Conservation (phyloP, 768 basidiomycete genomes). For the Boletellus ananas region DNA sequence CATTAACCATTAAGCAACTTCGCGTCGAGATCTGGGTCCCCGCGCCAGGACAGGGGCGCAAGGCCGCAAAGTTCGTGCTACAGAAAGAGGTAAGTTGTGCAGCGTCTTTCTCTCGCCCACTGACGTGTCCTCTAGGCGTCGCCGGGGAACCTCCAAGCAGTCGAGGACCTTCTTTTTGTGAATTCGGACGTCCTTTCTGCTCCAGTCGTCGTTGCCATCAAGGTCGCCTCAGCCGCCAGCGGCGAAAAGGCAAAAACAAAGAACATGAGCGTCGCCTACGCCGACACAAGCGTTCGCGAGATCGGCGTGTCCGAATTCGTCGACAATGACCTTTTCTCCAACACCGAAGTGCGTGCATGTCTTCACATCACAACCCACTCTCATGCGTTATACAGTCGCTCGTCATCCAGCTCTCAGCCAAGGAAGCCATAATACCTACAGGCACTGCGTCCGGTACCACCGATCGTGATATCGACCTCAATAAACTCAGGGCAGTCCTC, state of each 20-base stretch:
- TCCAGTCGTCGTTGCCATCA: conserved; percentile 88
- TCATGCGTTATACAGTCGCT: conserved; percentile 58
- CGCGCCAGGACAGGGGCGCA: conserved; percentile 71
- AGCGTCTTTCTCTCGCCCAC: background rate
- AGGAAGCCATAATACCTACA: conserved; percentile 83
- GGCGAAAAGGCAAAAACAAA: conserved; percentile 59
- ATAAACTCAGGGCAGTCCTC: conserved; percentile 79
- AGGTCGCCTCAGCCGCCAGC: conserved; percentile 55
- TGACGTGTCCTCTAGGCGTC: conserved; percentile 51
- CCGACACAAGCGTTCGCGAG: conserved; percentile 80
- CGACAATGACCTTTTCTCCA: conserved; percentile 94
- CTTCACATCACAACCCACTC: background rate
- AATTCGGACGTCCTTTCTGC: conserved; percentile 76
- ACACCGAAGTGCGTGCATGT: conserved; percentile 69
- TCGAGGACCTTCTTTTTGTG: conserved; percentile 83
- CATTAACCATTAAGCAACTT: conserved; percentile 84
- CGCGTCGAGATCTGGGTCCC: conserved; percentile 88
- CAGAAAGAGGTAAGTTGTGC: conserved; percentile 65
- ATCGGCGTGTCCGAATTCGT: conserved; percentile 89
- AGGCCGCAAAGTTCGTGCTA: conserved; percentile 67
- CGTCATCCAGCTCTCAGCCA: conserved; percentile 94
- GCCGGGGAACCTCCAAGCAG: conserved; percentile 65
- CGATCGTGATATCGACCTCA: conserved; percentile 82
- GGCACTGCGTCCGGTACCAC: conserved; percentile 70
- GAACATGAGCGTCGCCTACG: conserved; percentile 84